These are phyloP conservation scores for Maudiozyma bulderi DNA, from an alignment of 805 yeast species.

Conservation along the genomic window DNA sequence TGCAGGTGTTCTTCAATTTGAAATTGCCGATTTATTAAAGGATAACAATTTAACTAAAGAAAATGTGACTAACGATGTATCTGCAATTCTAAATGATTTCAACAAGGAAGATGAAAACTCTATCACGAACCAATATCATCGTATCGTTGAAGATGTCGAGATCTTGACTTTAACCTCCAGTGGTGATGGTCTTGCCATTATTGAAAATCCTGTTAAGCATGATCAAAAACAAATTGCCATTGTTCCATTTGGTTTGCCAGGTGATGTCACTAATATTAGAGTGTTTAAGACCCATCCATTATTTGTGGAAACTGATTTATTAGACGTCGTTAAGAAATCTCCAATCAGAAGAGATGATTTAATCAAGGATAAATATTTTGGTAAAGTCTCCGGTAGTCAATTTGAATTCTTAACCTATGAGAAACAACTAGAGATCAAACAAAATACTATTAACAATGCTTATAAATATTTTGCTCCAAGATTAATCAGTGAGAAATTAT, in stretches of 20 bases:
- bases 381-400: constrained; percentile 92
- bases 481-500: constrained; percentile 31
- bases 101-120: constrained; percentile 25
- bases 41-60: constrained; percentile 34
- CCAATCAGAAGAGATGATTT: constrained; percentile 45
- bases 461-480: constrained; percentile 65
- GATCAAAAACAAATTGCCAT: constrained; percentile 50
- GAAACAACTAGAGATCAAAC: constrained; percentile 64
- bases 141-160: constrained; percentile 48
- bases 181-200: constrained; percentile 79
- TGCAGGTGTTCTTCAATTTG: constrained; percentile 65
- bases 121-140: constrained; percentile 41
- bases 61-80: constrained; percentile 56
- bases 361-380: constrained; percentile 68
- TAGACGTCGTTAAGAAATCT: constrained; percentile 40
- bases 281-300: constrained; percentile 71
- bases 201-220: constrained; percentile 46
- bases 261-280: constrained; percentile 62
- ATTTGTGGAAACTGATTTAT: constrained; percentile 66
- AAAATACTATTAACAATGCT: constrained; percentile 70
- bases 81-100: constrained; percentile 50
- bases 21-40: constrained; percentile 51
- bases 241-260: constrained; percentile 83
- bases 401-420: constrained; percentile 70
- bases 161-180: constrained; percentile 56